Percentiles rank a stretch among this genome's conserved stretches.
Conservation (phyloP, 2,329 filamentous ascomycete species). For the Paramyrothecium roridum region DNA sequence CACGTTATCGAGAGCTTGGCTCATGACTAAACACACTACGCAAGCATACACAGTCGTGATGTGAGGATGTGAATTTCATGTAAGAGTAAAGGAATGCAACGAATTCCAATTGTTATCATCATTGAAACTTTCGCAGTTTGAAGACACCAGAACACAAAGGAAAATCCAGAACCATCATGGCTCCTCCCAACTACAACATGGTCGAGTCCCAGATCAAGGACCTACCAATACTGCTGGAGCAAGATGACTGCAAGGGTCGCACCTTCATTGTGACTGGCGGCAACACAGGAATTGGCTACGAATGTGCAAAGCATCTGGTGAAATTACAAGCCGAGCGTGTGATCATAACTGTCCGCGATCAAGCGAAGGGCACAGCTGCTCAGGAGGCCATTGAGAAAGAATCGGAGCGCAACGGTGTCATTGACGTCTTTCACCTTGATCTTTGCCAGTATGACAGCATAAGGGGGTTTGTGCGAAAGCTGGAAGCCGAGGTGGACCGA, state of each 20-base stretch:
- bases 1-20: too few relatives aligned
- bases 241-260: background rate
- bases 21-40: too few relatives aligned
- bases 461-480: constrained; percentile 29
- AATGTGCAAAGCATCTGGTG: constrained; percentile 35
- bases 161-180: background rate
- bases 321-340: constrained; percentile 32
- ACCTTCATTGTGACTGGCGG: constrained; percentile 34
- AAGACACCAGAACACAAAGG: too few relatives aligned
- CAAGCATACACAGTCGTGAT: too few relatives aligned
- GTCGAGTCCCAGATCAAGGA: background rate
- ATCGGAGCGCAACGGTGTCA: constrained; percentile 14
- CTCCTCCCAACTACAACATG: background rate
- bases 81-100: too few relatives aligned
- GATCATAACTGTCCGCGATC: constrained; percentile 35
- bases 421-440: constrained; percentile 42
- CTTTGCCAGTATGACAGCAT: constrained; percentile 31
- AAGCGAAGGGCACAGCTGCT: constrained; percentile 36
- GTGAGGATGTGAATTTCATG: too few relatives aligned
- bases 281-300: constrained; percentile 36
- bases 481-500: constrained; percentile 25
- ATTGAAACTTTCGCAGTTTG: too few relatives aligned
- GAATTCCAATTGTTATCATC: too few relatives aligned
- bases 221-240: background rate
- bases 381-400: constrained; percentile 25